Conservation (phyloP, 768 basidiomycete species). For the Collybiopsis confluens region DNA sequence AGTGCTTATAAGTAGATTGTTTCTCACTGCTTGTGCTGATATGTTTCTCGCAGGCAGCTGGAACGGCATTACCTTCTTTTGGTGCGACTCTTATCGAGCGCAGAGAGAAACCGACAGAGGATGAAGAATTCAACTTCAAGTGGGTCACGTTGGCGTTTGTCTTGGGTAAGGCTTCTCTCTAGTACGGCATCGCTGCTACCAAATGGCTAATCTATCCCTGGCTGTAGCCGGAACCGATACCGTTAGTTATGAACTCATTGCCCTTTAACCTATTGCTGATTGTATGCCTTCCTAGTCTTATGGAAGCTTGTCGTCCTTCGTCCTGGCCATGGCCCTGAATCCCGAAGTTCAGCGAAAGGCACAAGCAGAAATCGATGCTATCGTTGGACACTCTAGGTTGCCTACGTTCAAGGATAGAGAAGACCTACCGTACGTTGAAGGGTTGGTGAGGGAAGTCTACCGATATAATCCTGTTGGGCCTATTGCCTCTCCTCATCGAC, state of each 20-base stretch:
- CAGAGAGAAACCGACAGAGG: conserved; percentile 5
- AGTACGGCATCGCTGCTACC: background rate
- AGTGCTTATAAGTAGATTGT: background rate
- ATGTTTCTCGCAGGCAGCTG: conserved; percentile 10
- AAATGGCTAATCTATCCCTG: background rate
- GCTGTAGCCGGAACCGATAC: conserved; percentile 14
- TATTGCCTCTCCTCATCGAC: conserved; percentile 15
- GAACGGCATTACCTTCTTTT: conserved; percentile 14
- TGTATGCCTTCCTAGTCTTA: conserved; percentile 12
- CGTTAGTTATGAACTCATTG: too few relatives aligned
- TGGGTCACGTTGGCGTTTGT: conserved; percentile 12
- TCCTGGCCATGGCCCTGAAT: conserved; percentile 19
- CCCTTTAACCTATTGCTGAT: too few relatives aligned
- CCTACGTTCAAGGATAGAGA: conserved; percentile 21
- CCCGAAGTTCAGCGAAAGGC: conserved; percentile 21
- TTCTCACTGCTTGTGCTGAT: background rate
- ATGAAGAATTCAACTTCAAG: conserved; percentile 12
- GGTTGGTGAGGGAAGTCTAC: conserved; percentile 18
- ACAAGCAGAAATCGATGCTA: conserved; percentile 22
- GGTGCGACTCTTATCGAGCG: conserved; percentile 9
- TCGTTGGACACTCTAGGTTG: conserved; percentile 19
- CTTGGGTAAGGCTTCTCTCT: conserved; percentile 11
- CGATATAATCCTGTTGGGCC: conserved; percentile 19
- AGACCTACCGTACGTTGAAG: conserved; percentile 18
- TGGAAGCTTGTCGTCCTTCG: conserved; percentile 16